These are phyloP conservation scores for Exophiala aquamarina DNA, from an alignment of 2,329 filamentous ascomycete species.

Conservation along the genomic window DNA sequence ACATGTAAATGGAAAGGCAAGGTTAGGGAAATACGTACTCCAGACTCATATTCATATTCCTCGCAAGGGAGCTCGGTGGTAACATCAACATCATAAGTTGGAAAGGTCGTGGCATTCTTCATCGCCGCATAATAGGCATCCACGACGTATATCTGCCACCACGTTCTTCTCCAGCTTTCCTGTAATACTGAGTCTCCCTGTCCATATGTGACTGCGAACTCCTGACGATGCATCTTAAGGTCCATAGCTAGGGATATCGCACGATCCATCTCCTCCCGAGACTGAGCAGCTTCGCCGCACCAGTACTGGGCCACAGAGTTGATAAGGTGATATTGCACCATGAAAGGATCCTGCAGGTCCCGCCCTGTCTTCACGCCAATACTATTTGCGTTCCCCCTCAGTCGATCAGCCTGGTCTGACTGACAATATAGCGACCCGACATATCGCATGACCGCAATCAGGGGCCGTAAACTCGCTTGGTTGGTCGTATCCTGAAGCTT, in stretches of 20 bases:
- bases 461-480: constrained; percentile 21
- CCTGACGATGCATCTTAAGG: constrained; percentile 25
- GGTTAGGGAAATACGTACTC: constrained; percentile 6
- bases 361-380: not conserved
- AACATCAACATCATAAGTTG: constrained; percentile 10
- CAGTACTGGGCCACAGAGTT: constrained; percentile 77
- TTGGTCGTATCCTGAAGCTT: constrained; percentile 10
- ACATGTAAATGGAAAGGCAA: too few relatives aligned
- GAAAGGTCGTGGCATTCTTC: constrained; percentile 1
- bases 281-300: constrained; percentile 67
- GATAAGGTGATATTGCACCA: constrained; percentile 76
- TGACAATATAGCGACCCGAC: constrained; percentile 29
- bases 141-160: constrained; percentile 34
- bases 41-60: constrained; percentile 29
- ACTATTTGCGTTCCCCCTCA: not conserved
- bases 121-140: constrained; percentile 16
- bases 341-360: constrained; percentile 30
- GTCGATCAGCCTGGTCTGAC: constrained; percentile 1
- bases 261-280: constrained; percentile 54
- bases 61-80: constrained; percentile 36
- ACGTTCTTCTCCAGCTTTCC: constrained; percentile 37
- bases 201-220: constrained; percentile 53
- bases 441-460: constrained; percentile 32
- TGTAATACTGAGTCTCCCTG: constrained; percentile 42
- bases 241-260: constrained; percentile 29